phyloP scores from a whole-genome alignment of 371 early-diverging fungal species.

The Actinomucor elegans region DNA sequence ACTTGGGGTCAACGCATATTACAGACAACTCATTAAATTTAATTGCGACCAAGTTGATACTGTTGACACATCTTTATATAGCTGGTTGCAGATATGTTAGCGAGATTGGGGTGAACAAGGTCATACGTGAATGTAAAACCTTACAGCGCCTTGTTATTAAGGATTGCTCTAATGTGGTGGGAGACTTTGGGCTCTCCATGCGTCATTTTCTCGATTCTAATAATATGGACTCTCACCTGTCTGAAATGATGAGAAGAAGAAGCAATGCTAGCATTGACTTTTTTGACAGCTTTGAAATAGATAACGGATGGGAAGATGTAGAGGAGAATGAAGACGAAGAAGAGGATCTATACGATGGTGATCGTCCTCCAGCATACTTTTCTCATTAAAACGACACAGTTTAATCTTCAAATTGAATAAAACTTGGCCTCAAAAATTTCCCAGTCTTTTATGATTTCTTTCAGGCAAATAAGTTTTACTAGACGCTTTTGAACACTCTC shows the following conservation, averaged over 20 bases:
- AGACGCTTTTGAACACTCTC: too few species aligned
- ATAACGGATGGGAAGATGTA: slow-evolving; percentile 11
- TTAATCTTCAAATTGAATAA: too few species aligned
- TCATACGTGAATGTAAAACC: slow-evolving; percentile 5
- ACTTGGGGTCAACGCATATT: slow-evolving; percentile 15
- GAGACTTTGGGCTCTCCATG: too few species aligned
- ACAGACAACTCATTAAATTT: slow-evolving; percentile 10
- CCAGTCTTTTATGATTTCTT: too few species aligned
- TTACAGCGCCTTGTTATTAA: slow-evolving; percentile 13
- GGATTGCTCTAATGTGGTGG: slow-evolving; percentile 21
- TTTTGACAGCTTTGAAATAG: neutral
- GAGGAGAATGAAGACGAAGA: slow-evolving; percentile 5
- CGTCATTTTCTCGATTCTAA: too few species aligned
- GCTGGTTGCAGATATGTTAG: slow-evolving; percentile 10
- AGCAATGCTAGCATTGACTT: too few species aligned
- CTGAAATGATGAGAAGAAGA: too few species aligned
- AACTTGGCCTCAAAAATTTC: too few species aligned
- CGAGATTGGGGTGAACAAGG: slow-evolving; percentile 11
- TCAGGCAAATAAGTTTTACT: too few species aligned
- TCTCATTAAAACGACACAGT: too few species aligned
- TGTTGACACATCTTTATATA: slow-evolving; percentile 6
- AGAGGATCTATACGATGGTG: neutral
- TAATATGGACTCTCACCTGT: too few species aligned
- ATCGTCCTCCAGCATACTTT: neutral
- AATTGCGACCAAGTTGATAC: slow-evolving; percentile 4